Conservation (phyloP, 352 stramenopile species). For the Phytophthora rubi region DNA sequence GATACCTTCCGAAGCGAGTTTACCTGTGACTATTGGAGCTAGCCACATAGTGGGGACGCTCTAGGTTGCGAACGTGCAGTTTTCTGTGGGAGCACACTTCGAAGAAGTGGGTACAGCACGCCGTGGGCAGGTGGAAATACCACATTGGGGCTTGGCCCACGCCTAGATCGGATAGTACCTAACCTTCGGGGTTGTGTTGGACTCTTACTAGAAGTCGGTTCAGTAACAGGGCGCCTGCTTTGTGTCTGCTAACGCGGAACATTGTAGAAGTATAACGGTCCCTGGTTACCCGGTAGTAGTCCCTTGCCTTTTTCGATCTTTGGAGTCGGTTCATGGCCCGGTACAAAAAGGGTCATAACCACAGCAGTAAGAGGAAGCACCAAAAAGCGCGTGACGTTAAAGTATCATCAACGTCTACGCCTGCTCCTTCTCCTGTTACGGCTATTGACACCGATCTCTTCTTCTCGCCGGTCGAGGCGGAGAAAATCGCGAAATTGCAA, state of each 20-base stretch:
- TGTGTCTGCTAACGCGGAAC: slow-evolving; percentile 6
- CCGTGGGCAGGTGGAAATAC: background rate
- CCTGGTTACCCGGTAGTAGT: slow-evolving; percentile 3
- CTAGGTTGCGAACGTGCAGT: no score
- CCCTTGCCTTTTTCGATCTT: background rate
- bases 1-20: no score
- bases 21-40: no score
- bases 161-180: background rate
- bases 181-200: background rate
- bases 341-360: background rate
- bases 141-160: background rate
- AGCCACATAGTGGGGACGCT: no score
- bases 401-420: background rate
- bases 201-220: slow-evolving; percentile 4
- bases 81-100: no score
- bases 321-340: slow-evolving; percentile 1
- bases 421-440: background rate
- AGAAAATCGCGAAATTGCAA: background rate
- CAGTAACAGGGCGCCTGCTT: background rate
- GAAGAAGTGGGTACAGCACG: no score
- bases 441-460: background rate
- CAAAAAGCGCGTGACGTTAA: background rate
- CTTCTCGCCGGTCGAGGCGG: background rate
- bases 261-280: slow-evolving; percentile 1
- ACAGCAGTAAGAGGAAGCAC: background rate